Evolutionary conservation across 2,329 filamentous ascomycete genomes (phyloP).

Genomic region (Phialophora tarda): DNA sequence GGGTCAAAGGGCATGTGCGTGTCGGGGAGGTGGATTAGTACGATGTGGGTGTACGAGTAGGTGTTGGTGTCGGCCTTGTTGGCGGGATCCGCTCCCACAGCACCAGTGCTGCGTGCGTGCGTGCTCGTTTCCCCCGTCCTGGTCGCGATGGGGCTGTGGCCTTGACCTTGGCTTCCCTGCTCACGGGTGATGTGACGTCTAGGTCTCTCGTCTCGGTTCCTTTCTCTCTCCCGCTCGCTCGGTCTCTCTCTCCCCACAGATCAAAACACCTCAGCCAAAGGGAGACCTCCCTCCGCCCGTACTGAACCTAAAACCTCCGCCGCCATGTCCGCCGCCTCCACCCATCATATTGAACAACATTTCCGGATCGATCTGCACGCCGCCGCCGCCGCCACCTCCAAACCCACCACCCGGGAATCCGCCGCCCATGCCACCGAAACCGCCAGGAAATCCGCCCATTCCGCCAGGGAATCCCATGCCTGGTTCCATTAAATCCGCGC

Average conservation of each 20-base stretch:
- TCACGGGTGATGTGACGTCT: neutral
- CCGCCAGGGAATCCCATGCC: slow-evolving; percentile 71
- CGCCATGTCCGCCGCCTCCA: slow-evolving; percentile 37
- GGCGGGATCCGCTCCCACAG: too few relatives aligned
- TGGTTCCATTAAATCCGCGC: slow-evolving; percentile 87
- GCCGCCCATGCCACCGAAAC: slow-evolving; percentile 51
- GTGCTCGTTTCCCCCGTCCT: neutral
- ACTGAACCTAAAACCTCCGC: slow-evolving; percentile 35
- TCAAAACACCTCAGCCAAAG: slow-evolving; percentile 29
- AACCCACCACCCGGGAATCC: slow-evolving; percentile 40
- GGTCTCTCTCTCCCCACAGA: neutral
- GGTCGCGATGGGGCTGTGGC: neutral
- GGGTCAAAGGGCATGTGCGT: neutral
- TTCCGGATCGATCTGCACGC: slow-evolving; percentile 46
- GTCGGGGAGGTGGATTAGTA: neutral
- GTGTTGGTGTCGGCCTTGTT: neutral
- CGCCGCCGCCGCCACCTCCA: slow-evolving; percentile 51
- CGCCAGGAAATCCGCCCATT: slow-evolving; percentile 47
- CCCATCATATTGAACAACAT: slow-evolving; percentile 51
- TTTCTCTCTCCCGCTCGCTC: neutral
- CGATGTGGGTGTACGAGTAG: neutral
- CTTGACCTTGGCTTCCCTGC: neutral
- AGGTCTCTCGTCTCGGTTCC: neutral
- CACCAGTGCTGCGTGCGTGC: neutral
- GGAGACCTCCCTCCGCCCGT: slow-evolving; percentile 34